Percentiles rank a stretch among this genome's conserved stretches.
Evolutionary conservation across 768 basidiomycete genomes (phyloP).

Genomic region (Agrocybe chaxingu): DNA sequence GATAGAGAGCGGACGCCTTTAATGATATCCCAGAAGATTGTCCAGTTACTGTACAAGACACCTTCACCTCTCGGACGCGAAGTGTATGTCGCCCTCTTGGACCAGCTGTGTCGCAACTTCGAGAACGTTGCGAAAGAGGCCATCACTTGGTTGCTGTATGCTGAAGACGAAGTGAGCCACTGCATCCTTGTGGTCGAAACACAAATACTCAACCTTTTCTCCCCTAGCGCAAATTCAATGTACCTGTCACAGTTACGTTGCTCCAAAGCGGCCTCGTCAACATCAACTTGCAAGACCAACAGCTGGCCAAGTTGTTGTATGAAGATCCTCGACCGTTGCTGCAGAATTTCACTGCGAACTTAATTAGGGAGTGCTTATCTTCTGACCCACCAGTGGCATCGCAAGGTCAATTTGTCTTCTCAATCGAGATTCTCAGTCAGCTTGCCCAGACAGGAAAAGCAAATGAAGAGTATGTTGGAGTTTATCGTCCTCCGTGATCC

Average conservation of each 20-base stretch:
- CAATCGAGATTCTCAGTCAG: slow-evolving; percentile 78
- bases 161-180: slow-evolving; percentile 85
- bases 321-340: slow-evolving; percentile 75
- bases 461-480: slow-evolving; percentile 75
- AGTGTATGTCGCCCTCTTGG: slow-evolving; percentile 86
- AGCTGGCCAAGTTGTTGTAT: slow-evolving; percentile 81
- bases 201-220: slow-evolving; percentile 9
- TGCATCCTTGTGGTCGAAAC: background rate
- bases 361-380: slow-evolving; percentile 85
- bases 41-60: slow-evolving; percentile 92
- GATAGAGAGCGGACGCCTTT: slow-evolving; percentile 86
- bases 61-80: slow-evolving; percentile 83
- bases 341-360: slow-evolving; percentile 75
- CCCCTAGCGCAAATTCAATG: slow-evolving; percentile 88
- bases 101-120: slow-evolving; percentile 84
- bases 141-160: slow-evolving; percentile 92
- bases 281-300: slow-evolving; percentile 78
- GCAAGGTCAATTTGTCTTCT: slow-evolving; percentile 74
- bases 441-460: slow-evolving; percentile 72
- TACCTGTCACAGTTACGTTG: slow-evolving; percentile 88
- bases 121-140: slow-evolving; percentile 96
- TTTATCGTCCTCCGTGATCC: slow-evolving; percentile 1
- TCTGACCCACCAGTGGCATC: slow-evolving; percentile 78
- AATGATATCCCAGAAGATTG: slow-evolving; percentile 94
- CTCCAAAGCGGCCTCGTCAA: slow-evolving; percentile 81